These are phyloP conservation scores for Pichia sp. DNA, from an alignment of 1,139 yeast species.

Conservation along the genomic window DNA sequence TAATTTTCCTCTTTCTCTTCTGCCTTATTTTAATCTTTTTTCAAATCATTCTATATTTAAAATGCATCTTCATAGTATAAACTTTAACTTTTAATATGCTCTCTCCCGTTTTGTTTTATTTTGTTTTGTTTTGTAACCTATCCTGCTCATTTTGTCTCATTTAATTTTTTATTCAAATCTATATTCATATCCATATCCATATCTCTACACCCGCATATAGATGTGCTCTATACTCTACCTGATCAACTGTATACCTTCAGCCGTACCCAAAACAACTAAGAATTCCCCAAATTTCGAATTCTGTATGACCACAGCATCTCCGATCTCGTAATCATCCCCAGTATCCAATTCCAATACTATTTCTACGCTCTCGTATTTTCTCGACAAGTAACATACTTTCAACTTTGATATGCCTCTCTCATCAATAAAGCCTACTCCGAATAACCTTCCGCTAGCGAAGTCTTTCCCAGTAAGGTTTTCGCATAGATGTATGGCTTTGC, in stretches of 20 bases:
- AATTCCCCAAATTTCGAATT: neutral
- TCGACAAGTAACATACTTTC: conserved; percentile 1
- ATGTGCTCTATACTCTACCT: neutral
- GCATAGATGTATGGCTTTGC: conserved; percentile 25
- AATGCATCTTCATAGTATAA: neutral
- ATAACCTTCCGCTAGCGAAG: conserved; percentile 10
- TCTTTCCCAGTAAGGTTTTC: conserved; percentile 16
- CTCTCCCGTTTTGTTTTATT: too few species aligned
- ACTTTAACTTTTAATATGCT: neutral
- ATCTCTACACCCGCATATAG: neutral
- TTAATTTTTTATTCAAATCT: neutral
- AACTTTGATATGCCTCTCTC: neutral
- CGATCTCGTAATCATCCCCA: neutral
- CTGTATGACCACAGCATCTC: neutral
- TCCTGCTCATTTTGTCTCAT: too few species aligned
- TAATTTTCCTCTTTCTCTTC: neutral
- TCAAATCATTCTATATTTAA: neutral
- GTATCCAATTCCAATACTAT: neutral
- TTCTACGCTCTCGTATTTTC: conserved; percentile 2
- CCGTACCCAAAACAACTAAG: neutral
- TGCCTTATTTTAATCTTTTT: neutral
- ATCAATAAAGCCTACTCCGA: neutral
- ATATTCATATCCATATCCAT: neutral
- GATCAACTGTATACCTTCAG: neutral
- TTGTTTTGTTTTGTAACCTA: too few species aligned